Base-by-base conservation (phyloP, 192 early-diverging fungal genomes). In the Hyaloraphidium curvatum region DNA sequence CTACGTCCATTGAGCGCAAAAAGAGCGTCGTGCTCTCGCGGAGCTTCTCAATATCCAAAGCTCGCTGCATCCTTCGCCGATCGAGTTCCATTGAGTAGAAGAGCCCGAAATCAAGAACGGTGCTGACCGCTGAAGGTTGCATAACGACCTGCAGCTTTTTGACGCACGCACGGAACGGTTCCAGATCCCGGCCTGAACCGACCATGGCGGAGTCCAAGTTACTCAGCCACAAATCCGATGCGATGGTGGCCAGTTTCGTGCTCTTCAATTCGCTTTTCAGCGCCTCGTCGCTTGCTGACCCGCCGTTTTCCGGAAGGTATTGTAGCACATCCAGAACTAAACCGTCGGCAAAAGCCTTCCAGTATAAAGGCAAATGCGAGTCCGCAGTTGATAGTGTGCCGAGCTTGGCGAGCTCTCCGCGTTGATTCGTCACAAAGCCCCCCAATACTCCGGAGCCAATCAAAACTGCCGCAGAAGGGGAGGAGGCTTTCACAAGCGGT, bases 81-180 rank as follows among this genome's bases (percentile, higher is more conserved):
- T 74, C 72, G 31, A 89, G 67, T 41, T 82, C 80, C 3, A 70
- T 68, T 3, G 67, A 69, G 55, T 82, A 87, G 56, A 75, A 85
- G 21, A 78, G 56, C 23, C 72, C 70, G 17, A 80, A 57, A 30
- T 83, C 83, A 3, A 73, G 63, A 7, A 84, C 57, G 48, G 69
- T 71, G 11, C 74, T 73, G 3, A 86, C 48, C 0, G 82, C 78
- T 51, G 65, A 73, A 1, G 83, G 82, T 31, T 83, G 82, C 76
- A 86, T 72, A 3, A 86, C 67, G 33, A 9, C 11, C 1, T 35
- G 19, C 28, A 54, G 28, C 28, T 31, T 17, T 14, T n/a, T 13
- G 7, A n/a, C n/a, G n/a, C n/a, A n/a, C n/a, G n/a, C n/a, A n/a
- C n/a, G n/a, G n/a, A n/a, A n/a, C n/a, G n/a, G n/a, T n/a, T n/a